Evolutionary conservation across 2,329 filamentous ascomycete species (phyloP).

Genomic region (Thermomyces lanuginosus): DNA sequence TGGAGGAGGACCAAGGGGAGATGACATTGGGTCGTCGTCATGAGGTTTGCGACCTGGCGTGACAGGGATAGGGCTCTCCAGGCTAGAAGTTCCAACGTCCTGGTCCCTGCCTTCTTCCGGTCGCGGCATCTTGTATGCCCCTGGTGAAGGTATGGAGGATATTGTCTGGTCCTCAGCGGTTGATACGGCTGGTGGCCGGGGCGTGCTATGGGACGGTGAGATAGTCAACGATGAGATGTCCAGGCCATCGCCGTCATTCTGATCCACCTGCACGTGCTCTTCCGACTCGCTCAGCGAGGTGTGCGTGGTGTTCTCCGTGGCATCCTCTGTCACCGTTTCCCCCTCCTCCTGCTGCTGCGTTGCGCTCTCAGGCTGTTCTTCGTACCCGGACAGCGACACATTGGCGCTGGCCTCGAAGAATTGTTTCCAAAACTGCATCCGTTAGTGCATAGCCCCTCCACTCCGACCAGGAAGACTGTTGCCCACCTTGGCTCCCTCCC

Average conservation of each 20-base stretch:
- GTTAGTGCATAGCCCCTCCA: constrained; percentile 4
- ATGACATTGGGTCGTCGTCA: constrained; percentile 45
- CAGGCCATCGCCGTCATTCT: constrained; percentile 25
- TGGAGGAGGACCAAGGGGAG: constrained; percentile 39
- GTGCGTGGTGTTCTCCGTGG: constrained; percentile 33
- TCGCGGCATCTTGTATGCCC: constrained; percentile 46
- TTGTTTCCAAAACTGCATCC: constrained; percentile 85
- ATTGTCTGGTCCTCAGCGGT: constrained; percentile 41
- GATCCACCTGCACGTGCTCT: constrained; percentile 12
- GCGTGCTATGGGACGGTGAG: constrained; percentile 33
- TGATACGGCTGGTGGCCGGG: constrained; percentile 25
- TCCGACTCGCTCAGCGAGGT: constrained; percentile 21
- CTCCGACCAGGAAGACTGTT: not conserved
- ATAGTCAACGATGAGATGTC: constrained; percentile 28
- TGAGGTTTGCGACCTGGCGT: too few species aligned
- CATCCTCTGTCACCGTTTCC: constrained; percentile 38
- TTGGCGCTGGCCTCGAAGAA: constrained; percentile 98
- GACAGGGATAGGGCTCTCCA: too few species aligned
- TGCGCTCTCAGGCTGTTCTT: constrained; percentile 53
- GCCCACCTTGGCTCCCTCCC: constrained; percentile 82
- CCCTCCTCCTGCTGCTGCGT: constrained; percentile 36
- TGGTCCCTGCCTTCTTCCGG: too few species aligned
- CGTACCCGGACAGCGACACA: constrained; percentile 87
- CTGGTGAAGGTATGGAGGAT: constrained; percentile 2
- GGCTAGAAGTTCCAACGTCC: too few species aligned